Evolutionary conservation across 306 rosid genomes (phyloP), one percentile per base, ranked within the genome.

Genomic region (Boehmeria nivea): DNA sequence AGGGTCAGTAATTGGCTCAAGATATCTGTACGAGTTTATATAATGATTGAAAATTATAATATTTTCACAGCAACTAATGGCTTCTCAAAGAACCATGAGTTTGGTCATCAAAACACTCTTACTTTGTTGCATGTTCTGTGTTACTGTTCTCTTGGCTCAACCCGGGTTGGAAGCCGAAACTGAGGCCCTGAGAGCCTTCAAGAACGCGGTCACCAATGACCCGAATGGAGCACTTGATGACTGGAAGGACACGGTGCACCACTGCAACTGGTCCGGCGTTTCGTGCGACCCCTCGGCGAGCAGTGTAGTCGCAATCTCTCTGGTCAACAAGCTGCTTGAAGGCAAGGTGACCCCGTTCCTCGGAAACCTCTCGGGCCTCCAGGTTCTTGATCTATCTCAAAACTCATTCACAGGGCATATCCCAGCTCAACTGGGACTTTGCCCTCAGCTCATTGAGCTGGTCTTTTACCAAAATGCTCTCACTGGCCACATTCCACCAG

Each of bases 241-340:
- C 64, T 88, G 94, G 96, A 54, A 60, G 36, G 79, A 70, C 19
- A 66, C 23, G 19, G 67, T 15, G 46, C 68, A 58, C 21, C 85
- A 85, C 50, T 83, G 97, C 84, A 83, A 85, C 58, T 88, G 91
- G 91, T 57, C 88, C 36, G 91, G 91, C 46, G 69, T 85, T 76
- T 54, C 72, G 59, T 89, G 97, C 75, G 81, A 73, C 38, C 20
- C 71, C 24, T 46, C 78, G 8, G 72, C 82, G 34, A 76, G 57
- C 9, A 68, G 63, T 56, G 89, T 89, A 40, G 49, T 68, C 31
- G 68, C 89, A 16, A 70, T 89, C 74, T 68, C 87, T 40, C 52
- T 85, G 47, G 23, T n/a, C 25, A 60, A 63, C 14, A 61, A 54
- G 71, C 76, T 72, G 76, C 89, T 89, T 56, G 59, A 64, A 68